Percentiles rank a stretch among this genome's conserved stretches.
These are phyloP conservation scores for Elsinoe perseae DNA, from an alignment of 2,329 filamentous ascomycete species.

Conservation along the genomic window DNA sequence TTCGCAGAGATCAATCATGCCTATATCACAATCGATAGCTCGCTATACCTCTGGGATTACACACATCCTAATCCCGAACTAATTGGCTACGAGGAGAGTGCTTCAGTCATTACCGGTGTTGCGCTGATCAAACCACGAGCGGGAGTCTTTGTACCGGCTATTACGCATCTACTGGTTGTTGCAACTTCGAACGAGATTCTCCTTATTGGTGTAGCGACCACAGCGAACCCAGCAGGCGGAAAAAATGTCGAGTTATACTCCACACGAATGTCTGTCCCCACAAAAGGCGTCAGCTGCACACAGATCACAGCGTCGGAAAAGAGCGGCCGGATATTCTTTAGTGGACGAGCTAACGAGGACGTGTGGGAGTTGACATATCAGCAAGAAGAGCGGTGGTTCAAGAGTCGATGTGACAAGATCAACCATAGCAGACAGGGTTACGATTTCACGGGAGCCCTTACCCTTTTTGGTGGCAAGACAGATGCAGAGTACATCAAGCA, in stretches of 20 bases:
- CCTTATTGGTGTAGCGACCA: slow-evolving; percentile 69
- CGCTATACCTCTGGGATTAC: slow-evolving; percentile 96
- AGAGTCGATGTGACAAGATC: slow-evolving; percentile 75
- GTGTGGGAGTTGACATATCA: slow-evolving; percentile 94
- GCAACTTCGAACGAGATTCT: slow-evolving; percentile 80
- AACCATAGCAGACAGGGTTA: slow-evolving; percentile 59
- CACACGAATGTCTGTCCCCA: slow-evolving; percentile 73
- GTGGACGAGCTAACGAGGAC: slow-evolving; percentile 71
- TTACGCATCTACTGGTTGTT: slow-evolving; percentile 82
- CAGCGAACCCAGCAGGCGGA: slow-evolving; percentile 57
- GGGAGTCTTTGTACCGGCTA: slow-evolving; percentile 78
- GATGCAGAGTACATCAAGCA: slow-evolving; percentile 58
- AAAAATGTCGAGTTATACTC: slow-evolving; percentile 73
- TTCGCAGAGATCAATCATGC: slow-evolving; percentile 93
- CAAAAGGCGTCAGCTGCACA: slow-evolving; percentile 68
- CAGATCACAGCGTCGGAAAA: slow-evolving; percentile 69
- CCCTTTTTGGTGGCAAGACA: slow-evolving; percentile 23
- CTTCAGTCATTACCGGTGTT: slow-evolving; percentile 82
- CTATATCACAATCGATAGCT: slow-evolving; percentile 93
- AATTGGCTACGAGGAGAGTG: slow-evolving; percentile 84
- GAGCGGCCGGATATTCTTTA: slow-evolving; percentile 88
- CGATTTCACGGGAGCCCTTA: slow-evolving; percentile 57
- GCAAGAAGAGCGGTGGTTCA: slow-evolving; percentile 96
- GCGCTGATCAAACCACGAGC: slow-evolving; percentile 76
- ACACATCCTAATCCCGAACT: slow-evolving; percentile 85